Base-by-base conservation (phyloP, 2,329 filamentous ascomycete genomes). In the Fusarium globosum region DNA sequence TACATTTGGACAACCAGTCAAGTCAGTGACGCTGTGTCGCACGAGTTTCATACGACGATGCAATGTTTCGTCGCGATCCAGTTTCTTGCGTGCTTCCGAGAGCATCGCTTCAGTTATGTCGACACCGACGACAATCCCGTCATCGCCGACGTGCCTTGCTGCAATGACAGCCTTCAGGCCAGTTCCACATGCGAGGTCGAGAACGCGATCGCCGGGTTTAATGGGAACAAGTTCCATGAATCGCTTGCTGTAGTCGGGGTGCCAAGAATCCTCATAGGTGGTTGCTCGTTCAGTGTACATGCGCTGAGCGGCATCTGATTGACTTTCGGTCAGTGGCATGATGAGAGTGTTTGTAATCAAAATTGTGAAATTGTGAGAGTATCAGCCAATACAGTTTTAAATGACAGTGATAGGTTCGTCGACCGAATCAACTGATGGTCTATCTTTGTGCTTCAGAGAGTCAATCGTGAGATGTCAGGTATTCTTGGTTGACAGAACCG, bases 101-200 rank as follows among this genome's bases (percentile, higher is more conserved):
- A 83, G 77, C 82, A 83, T 83, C 30, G 75, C 75, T 9, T 67
- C 48, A 4, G 79, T 80, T 39, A 78, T 70, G 63, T 83, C 81
- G n/a, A 82, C 74, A 23, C 76, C 81, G 14, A 81, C 45, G 21
- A 82, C 72, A 36, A 63, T 52, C 14, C 80, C 82, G 5, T 69
- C 46, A 4, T 75, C 71, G 15, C 79, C 78, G 15, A 80, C 73
- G 7, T 36, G 43, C 5, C 77, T 73, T 4, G 79, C 79, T n/a
- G 79, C 78, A 21, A 78, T 71, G 57, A 79, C 77, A 13, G 76
- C 72, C 26, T 81, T 80, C 7, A 82, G 71, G 10, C 80, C 81
- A 16, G 81, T 82, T n/a, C 81, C 81, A 65, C 81, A 82, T 36
- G 76, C 79, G n/a, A 81, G 77, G 38, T 76, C 71, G 7, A 82